phyloP scores from a whole-genome alignment of 202 grass and related monocot species.

The Schoenoplectus tabernaemontani region DNA sequence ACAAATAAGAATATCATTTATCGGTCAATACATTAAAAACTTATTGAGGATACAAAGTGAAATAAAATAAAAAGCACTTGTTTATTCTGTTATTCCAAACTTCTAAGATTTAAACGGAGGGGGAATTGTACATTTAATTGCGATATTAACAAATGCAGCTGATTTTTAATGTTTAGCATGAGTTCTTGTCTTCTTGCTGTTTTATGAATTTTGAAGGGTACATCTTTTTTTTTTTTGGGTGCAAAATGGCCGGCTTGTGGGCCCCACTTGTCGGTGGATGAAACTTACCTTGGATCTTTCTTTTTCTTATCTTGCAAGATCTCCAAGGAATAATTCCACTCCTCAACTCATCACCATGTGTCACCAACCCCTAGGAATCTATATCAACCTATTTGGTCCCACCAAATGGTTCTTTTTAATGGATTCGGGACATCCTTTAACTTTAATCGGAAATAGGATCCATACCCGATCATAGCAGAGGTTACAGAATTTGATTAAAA shows the following conservation, averaged over 20 bases:
- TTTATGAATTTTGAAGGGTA: constrained; percentile 14
- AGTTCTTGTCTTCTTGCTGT: background rate
- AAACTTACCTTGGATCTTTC: constrained; percentile 20
- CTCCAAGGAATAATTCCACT: constrained; percentile 33
- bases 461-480: background rate
- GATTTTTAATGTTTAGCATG: background rate
- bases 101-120: too few species aligned
- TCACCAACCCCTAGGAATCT: constrained; percentile 14
- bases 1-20: background rate
- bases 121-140: background rate
- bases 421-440: background rate
- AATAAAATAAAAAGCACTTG: background rate
- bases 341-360: background rate
- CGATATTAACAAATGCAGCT: background rate
- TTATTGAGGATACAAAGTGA: background rate
- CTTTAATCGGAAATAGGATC: background rate
- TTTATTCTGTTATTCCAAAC: too few species aligned
- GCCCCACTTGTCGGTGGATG: constrained; percentile 9
- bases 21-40: background rate
- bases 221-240: background rate
- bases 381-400: constrained; percentile 12
- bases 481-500: background rate
- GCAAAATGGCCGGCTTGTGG: background rate
- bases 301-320: constrained; percentile 42
- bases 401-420: background rate